These are phyloP conservation scores for Phytophthora citricola DNA, from an alignment of 352 stramenopile genomes.

Conservation along the genomic window DNA sequence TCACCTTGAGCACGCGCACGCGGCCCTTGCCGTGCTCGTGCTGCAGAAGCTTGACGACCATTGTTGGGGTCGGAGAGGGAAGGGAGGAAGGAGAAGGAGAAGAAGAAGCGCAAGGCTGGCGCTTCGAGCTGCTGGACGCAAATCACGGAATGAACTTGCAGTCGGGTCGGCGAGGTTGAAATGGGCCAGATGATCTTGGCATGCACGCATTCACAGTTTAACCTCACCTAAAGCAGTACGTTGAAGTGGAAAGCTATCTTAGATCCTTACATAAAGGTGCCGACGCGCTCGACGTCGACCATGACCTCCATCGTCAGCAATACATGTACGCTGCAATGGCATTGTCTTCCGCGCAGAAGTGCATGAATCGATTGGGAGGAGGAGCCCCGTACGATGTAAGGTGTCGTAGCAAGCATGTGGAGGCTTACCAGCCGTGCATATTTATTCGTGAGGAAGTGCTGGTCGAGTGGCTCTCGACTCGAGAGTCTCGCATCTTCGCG, in stretches of 20 bases:
- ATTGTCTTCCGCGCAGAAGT: no score
- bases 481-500: no score
- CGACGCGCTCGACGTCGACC: conserved; percentile 23
- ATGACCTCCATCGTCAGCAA: no score
- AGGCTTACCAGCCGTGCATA: no score
- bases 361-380: no score
- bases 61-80: conserved; percentile 17
- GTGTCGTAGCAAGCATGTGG: background rate
- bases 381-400: no score
- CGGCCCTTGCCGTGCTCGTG: conserved; percentile 89
- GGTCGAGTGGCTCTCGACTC: no score
- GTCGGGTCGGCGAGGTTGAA: conserved; percentile 11
- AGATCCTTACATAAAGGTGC: conserved; percentile 19
- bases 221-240: conserved; percentile 11
- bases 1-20: conserved; percentile 89
- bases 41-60: conserved; percentile 75
- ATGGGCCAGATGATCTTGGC: conserved; percentile 18
- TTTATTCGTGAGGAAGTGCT: no score
- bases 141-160: conserved; percentile 49
- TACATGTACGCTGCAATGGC: no score
- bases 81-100: background rate
- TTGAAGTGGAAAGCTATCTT: conserved; percentile 7
- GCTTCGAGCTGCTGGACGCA: conserved; percentile 31
- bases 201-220: conserved; percentile 16
- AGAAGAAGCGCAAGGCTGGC: background rate